These are phyloP conservation scores for Didymella sp. DNA, from an alignment of 2,329 filamentous ascomycete species.

Conservation along the genomic window DNA sequence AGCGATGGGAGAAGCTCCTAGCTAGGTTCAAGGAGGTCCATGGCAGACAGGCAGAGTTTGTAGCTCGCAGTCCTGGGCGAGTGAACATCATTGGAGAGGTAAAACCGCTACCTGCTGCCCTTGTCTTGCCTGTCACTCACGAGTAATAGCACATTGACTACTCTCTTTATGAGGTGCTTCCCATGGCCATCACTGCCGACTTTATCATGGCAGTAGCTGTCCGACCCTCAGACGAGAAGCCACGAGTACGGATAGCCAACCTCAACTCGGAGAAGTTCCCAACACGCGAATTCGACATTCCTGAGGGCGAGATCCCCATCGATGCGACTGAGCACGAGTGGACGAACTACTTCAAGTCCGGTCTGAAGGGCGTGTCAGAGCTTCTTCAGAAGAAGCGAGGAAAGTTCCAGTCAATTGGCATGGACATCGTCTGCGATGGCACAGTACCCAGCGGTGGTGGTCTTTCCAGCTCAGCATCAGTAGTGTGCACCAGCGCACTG, in stretches of 20 bases:
- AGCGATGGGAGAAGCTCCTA: constrained; percentile 78
- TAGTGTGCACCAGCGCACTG: constrained; percentile 87
- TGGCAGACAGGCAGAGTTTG: constrained; percentile 75
- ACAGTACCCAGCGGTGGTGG: constrained; percentile 92
- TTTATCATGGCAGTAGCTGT: constrained; percentile 80
- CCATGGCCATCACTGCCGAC: constrained; percentile 93
- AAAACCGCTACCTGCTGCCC: neutral
- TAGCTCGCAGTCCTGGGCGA: constrained; percentile 87
- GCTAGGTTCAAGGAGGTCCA: constrained; percentile 74
- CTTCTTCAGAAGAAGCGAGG: constrained; percentile 73
- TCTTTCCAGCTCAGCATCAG: constrained; percentile 90
- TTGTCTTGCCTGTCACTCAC: constrained; percentile 22
- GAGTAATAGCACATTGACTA: constrained; percentile 86
- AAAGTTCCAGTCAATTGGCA: constrained; percentile 72
- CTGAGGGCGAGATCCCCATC: constrained; percentile 67
- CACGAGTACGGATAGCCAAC: constrained; percentile 79
- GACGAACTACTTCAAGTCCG: constrained; percentile 98
- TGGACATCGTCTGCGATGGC: constrained; percentile 90
- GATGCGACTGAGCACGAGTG: constrained; percentile 88
- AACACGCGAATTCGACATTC: constrained; percentile 74
- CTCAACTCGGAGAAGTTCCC: constrained; percentile 78
- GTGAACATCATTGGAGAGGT: constrained; percentile 97
- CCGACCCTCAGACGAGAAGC: constrained; percentile 61
- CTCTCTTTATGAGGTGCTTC: constrained; percentile 92
- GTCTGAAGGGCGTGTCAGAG: constrained; percentile 80